Evolutionary conservation across 768 basidiomycete species (phyloP).

Genomic region (Trametes villosa): DNA sequence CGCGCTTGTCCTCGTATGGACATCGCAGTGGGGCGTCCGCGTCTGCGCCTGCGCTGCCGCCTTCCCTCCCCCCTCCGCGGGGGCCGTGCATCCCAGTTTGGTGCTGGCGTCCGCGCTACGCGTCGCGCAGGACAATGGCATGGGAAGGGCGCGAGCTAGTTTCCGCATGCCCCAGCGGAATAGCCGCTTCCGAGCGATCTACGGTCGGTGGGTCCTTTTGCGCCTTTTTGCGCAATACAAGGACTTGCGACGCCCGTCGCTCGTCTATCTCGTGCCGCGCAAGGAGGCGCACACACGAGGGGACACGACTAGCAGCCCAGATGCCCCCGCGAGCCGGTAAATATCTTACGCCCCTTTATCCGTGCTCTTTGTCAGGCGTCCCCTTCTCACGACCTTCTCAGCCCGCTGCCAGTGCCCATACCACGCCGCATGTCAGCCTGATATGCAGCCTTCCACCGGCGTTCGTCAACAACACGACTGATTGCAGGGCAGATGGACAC

Average conservation of each 20-base stretch:
- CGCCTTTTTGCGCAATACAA: not conserved
- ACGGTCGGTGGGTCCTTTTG: not conserved
- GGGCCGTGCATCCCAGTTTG: not conserved
- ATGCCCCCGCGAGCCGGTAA: too few relatives aligned
- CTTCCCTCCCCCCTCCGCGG: not conserved
- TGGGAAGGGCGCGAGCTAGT: not conserved
- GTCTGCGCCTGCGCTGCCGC: not conserved
- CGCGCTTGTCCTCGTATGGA: slow-evolving; percentile 1
- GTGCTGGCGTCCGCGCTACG: too few relatives aligned
- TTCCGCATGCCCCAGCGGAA: not conserved
- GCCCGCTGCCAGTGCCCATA: too few relatives aligned
- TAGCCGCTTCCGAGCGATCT: not conserved
- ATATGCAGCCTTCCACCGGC: not conserved
- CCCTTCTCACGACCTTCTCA: too few relatives aligned
- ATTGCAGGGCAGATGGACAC: too few relatives aligned
- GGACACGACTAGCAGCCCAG: not conserved
- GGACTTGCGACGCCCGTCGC: too few relatives aligned
- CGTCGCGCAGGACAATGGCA: too few relatives aligned
- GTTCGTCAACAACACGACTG: not conserved
- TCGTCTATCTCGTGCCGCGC: too few relatives aligned
- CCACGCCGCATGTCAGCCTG: not conserved
- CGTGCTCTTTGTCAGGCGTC: not conserved
- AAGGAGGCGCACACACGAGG: not conserved
- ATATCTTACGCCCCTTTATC: not conserved
- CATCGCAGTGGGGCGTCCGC: not conserved